Percentiles rank a stretch among this genome's conserved stretches.
These are phyloP conservation scores for Leccinum subrobustum DNA, from an alignment of 1,284 basidiomycete genomes.

Conservation along the genomic window DNA sequence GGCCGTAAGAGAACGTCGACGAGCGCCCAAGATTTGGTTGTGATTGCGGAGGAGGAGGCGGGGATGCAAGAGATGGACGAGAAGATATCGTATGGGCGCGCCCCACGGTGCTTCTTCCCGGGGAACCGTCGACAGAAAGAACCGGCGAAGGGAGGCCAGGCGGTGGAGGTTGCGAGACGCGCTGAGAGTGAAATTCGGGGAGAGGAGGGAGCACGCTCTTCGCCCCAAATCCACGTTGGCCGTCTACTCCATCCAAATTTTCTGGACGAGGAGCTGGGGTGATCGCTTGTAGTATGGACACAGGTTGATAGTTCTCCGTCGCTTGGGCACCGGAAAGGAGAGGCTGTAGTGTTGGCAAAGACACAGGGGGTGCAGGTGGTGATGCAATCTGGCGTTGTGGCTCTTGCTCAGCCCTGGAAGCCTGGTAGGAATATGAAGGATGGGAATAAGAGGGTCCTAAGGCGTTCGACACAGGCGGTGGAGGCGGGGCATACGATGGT, in stretches of 20 bases:
- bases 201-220: constrained; percentile 4
- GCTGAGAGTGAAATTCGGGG: constrained; percentile 8
- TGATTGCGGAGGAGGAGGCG: constrained; percentile 9
- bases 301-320: constrained; percentile 15
- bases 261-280: constrained; percentile 5
- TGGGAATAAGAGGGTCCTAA: constrained; percentile 20
- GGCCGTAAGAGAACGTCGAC: constrained; percentile 20
- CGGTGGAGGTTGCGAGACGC: background rate
- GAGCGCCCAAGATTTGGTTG: constrained; percentile 22
- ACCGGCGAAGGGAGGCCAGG: constrained; percentile 1
- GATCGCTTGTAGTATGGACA: constrained; percentile 19
- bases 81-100: constrained; percentile 27
- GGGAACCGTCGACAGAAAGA: background rate
- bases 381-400: constrained; percentile 9
- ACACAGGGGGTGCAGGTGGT: constrained; percentile 5
- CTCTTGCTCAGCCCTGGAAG: constrained; percentile 14
- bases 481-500: constrained; percentile 18
- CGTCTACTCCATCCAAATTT: background rate
- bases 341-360: constrained; percentile 9
- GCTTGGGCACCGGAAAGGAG: constrained; percentile 8
- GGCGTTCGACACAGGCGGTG: constrained; percentile 13
- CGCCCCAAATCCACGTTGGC: background rate
- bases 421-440: constrained; percentile 15
- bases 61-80: constrained; percentile 22
- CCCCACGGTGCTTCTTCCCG: constrained; percentile 9